A percentile compares a stretch with the other conserved stretches of the same genome.
Conservation (phyloP, 139 green algal species). For the Chara braunii region DNA sequence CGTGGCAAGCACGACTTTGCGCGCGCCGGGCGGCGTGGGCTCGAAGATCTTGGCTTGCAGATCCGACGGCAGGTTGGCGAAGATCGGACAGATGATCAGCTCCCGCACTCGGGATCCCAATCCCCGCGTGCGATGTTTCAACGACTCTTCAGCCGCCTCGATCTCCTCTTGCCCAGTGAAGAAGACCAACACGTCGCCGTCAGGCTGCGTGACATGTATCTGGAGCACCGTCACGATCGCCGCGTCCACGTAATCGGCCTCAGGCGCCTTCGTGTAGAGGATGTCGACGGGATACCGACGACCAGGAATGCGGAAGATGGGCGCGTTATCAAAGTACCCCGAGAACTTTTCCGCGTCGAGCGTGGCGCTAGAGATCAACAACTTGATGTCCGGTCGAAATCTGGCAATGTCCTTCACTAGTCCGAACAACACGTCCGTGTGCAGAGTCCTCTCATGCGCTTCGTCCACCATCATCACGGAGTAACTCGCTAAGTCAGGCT, state of each 20-base stretch:
- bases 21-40: conserved; percentile 69
- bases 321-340: conserved; percentile 90
- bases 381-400: conserved; percentile 86
- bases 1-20: conserved; percentile 84
- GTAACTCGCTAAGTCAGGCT: conserved; percentile 90
- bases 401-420: conserved; percentile 80
- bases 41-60: conserved; percentile 96
- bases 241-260: conserved; percentile 87
- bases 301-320: conserved; percentile 87
- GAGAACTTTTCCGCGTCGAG: conserved; percentile 51
- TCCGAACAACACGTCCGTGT: conserved; percentile 94
- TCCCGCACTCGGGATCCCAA: conserved; percentile 82
- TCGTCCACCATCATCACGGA: conserved; percentile 94
- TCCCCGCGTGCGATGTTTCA: conserved; percentile 75
- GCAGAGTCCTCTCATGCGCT: conserved; percentile 91
- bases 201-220: conserved; percentile 71
- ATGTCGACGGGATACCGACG: conserved; percentile 93
- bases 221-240: conserved; percentile 66
- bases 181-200: conserved; percentile 93
- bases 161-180: conserved; percentile 97
- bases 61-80: conserved; percentile 92
- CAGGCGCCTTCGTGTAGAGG: conserved; percentile 80
- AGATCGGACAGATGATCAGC: conserved; percentile 94
- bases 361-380: conserved; percentile 80
- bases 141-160: conserved; percentile 82